Conservation (phyloP, 1,284 basidiomycete genomes). For the Leccinum pseudoinsigne region DNA sequence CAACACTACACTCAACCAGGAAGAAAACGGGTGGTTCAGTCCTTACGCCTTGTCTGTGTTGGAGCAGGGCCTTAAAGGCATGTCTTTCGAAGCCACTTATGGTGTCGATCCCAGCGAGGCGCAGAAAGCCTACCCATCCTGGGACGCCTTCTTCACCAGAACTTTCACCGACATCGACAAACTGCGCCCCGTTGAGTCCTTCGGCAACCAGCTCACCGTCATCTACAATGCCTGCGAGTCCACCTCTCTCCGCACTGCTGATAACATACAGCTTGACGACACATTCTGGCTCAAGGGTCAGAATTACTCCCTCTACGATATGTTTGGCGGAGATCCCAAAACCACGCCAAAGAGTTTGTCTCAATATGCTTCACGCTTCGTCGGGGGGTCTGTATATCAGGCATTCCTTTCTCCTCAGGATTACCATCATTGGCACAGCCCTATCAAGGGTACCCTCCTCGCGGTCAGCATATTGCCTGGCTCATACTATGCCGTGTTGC, state of each 20-base stretch:
- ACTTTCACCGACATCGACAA: background rate
- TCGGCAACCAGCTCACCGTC: conserved; percentile 12
- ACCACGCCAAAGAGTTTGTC: background rate
- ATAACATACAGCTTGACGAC: conserved; percentile 36
- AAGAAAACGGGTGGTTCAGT: background rate
- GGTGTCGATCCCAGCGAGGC: background rate
- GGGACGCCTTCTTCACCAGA: conserved; percentile 13
- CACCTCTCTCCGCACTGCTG: conserved; percentile 38
- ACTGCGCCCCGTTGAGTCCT: background rate
- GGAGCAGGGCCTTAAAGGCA: background rate
- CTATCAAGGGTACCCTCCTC: conserved; percentile 47
- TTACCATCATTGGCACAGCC: conserved; percentile 47
- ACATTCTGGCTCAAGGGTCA: conserved; percentile 50
- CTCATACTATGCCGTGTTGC: conserved; percentile 46
- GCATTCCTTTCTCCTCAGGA: conserved; percentile 47
- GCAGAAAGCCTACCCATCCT: background rate
- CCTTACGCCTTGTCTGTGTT: background rate
- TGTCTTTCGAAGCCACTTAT: background rate
- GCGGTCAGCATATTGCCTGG: conserved; percentile 45
- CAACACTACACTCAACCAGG: background rate
- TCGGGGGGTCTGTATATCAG: conserved; percentile 55
- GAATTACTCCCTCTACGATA: conserved; percentile 42
- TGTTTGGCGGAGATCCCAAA: conserved; percentile 28
- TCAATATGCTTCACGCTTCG: conserved; percentile 32
- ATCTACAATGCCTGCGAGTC: conserved; percentile 49